phyloP scores from a whole-genome alignment of 495 filamentous ascomycete genomes.

The Penicillium coffeae region DNA sequence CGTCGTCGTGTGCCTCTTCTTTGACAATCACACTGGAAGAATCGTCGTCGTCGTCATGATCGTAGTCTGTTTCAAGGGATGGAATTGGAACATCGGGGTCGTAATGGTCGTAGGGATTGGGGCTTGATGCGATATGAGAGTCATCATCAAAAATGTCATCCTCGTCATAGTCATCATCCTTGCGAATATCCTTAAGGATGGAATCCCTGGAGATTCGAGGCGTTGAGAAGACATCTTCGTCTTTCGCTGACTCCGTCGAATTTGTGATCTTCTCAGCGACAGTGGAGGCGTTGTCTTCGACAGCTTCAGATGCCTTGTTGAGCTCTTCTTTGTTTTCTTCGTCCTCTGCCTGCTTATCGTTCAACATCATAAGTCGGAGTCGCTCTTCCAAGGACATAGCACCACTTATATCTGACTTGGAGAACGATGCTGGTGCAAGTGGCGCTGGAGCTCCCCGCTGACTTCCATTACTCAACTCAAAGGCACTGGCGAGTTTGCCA shows the following conservation, averaged over 20 bases:
- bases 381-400: slow-evolving; percentile 80
- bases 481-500: slow-evolving; percentile 53
- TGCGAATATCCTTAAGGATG: slow-evolving; percentile 83
- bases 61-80: slow-evolving; percentile 49
- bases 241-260: background rate
- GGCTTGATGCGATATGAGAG: slow-evolving; percentile 52
- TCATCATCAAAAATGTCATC: slow-evolving; percentile 58
- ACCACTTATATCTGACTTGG: slow-evolving; percentile 66
- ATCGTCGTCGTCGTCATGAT: slow-evolving; percentile 47
- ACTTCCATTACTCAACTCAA: slow-evolving; percentile 57
- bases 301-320: background rate
- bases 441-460: slow-evolving; percentile 64
- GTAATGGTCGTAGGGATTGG: slow-evolving; percentile 50
- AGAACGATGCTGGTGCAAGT: slow-evolving; percentile 57
- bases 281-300: background rate
- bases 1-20: slow-evolving; percentile 56
- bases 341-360: slow-evolving; percentile 33
- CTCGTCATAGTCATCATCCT: slow-evolving; percentile 53
- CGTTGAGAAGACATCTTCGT: slow-evolving; percentile 37
- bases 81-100: slow-evolving; percentile 87
- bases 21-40: slow-evolving; percentile 65
- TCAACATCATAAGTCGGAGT: slow-evolving; percentile 76
- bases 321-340: background rate
- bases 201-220: slow-evolving; percentile 89
- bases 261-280: background rate